phyloP scores from a whole-genome alignment of 352 stramenopile species.

The Pythium guiyangense region DNA sequence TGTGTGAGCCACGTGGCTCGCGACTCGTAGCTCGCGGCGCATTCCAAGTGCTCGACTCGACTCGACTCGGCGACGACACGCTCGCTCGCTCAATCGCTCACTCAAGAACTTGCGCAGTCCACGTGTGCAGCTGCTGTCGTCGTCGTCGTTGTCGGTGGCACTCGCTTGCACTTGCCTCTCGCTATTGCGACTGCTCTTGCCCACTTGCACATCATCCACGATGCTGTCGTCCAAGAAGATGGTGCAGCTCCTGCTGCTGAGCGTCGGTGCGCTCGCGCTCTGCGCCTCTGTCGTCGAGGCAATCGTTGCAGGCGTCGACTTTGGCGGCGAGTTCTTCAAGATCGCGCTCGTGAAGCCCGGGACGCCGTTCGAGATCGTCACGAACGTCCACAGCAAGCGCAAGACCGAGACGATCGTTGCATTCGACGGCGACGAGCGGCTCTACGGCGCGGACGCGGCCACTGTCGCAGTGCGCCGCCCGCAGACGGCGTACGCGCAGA shows the following conservation, averaged over 20 bases:
- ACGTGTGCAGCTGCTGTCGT: too few relatives aligned
- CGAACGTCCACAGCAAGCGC: conserved; percentile 97
- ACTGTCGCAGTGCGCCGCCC: conserved; percentile 91
- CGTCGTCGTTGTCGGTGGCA: too few relatives aligned
- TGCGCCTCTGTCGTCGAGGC: conserved; percentile 23
- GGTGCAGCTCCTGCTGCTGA: conserved; percentile 21
- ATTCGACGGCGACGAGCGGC: conserved; percentile 89
- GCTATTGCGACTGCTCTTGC: too few relatives aligned
- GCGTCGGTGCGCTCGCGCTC: conserved; percentile 8
- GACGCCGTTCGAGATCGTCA: conserved; percentile 96
- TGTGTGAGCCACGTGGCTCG: too few relatives aligned
- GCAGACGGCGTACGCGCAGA: conserved; percentile 85
- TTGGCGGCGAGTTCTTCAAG: conserved; percentile 92
- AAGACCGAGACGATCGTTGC: conserved; percentile 95
- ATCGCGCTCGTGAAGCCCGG: conserved; percentile 89
- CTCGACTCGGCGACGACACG: too few relatives aligned
- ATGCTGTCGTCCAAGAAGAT: conserved; percentile 28
- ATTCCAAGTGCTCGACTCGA: too few relatives aligned
- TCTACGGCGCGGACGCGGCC: conserved; percentile 94
- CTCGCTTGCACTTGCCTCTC: too few relatives aligned
- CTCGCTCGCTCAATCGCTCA: too few relatives aligned
- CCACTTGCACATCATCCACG: too few relatives aligned
- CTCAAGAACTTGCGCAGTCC: too few relatives aligned
- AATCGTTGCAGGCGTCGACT: conserved; percentile 90
- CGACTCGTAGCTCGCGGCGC: too few relatives aligned